phyloP scores from a whole-genome alignment of 2,329 filamentous ascomycete species.

The Anisogramma anomala region DNA sequence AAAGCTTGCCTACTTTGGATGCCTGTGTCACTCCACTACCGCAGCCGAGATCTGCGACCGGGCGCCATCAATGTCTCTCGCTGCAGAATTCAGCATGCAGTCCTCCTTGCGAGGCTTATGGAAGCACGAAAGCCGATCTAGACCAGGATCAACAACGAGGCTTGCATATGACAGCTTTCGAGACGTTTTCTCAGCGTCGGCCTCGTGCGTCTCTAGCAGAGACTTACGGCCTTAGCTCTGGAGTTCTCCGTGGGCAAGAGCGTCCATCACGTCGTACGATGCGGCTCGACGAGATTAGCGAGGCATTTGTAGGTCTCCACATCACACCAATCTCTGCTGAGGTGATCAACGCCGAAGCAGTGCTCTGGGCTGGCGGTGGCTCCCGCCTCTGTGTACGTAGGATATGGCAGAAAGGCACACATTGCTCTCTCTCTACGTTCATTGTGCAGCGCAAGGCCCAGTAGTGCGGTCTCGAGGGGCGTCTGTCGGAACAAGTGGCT shows the following conservation, averaged over 20 bases:
- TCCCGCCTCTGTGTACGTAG: background rate
- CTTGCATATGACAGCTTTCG: conserved; percentile 19
- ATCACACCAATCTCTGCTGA: background rate
- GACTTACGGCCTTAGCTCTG: conserved; percentile 19
- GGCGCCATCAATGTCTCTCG: conserved; percentile 11
- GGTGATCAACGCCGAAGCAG: background rate
- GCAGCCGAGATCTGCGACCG: conserved; percentile 11
- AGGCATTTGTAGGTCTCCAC: background rate
- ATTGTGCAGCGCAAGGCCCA: too few relatives aligned
- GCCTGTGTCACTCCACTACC: conserved; percentile 19
- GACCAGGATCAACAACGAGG: conserved; percentile 7
- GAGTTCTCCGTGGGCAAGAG: background rate
- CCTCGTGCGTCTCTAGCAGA: background rate
- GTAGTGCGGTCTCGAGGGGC: too few relatives aligned
- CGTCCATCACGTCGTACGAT: conserved; percentile 3
- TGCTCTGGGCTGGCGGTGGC: background rate
- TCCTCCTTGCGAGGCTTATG: conserved; percentile 10
- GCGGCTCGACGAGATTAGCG: conserved; percentile 2
- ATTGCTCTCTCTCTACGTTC: background rate
- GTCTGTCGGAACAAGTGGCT: too few relatives aligned
- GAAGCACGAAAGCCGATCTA: background rate
- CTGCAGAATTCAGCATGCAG: conserved; percentile 9
- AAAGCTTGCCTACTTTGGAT: conserved; percentile 29
- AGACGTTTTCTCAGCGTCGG: conserved; percentile 7
- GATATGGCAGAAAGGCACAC: background rate